These are phyloP conservation scores for Capronia americana DNA, from an alignment of 2,329 filamentous ascomycete species.

Conservation along the genomic window DNA sequence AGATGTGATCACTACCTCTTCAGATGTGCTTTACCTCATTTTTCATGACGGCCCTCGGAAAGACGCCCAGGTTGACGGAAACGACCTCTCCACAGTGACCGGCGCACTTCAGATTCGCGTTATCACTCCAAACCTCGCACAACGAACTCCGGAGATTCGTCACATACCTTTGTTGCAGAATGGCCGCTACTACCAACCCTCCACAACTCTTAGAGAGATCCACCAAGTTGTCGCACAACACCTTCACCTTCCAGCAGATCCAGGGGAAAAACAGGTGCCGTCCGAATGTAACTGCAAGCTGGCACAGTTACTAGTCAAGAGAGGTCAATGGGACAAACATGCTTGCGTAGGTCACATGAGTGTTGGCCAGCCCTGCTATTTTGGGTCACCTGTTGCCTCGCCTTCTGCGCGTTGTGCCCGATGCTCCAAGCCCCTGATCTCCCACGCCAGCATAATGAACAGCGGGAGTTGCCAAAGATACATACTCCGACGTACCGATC, in stretches of 20 bases:
- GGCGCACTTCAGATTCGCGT: conserved; percentile 17
- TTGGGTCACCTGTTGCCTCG: neutral
- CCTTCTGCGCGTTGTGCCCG: neutral
- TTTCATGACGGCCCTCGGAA: conserved; percentile 3
- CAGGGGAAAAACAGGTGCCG: neutral
- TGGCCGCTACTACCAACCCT: conserved; percentile 16
- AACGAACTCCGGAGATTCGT: conserved; percentile 8
- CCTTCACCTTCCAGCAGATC: conserved; percentile 3
- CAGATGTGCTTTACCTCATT: conserved; percentile 22
- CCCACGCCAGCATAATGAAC: neutral
- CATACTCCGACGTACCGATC: conserved; percentile 10
- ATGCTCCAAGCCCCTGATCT: conserved; percentile 14
- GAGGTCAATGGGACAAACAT: conserved; percentile 18
- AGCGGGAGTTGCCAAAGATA: neutral
- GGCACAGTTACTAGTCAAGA: conserved; percentile 20
- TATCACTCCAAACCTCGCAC: conserved; percentile 17
- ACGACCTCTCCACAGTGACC: neutral
- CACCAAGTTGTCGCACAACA: conserved; percentile 17
- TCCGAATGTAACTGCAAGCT: conserved; percentile 23
- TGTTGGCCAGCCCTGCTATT: neutral
- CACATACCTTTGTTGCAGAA: conserved; percentile 12
- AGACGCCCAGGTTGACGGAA: neutral
- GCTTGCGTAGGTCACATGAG: conserved; percentile 7
- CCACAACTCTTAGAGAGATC: conserved; percentile 20
- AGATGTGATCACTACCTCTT: conserved; percentile 15